These are phyloP conservation scores for Artemisia annua DNA, from an alignment of 129 eudicot species.

Conservation along the genomic window DNA sequence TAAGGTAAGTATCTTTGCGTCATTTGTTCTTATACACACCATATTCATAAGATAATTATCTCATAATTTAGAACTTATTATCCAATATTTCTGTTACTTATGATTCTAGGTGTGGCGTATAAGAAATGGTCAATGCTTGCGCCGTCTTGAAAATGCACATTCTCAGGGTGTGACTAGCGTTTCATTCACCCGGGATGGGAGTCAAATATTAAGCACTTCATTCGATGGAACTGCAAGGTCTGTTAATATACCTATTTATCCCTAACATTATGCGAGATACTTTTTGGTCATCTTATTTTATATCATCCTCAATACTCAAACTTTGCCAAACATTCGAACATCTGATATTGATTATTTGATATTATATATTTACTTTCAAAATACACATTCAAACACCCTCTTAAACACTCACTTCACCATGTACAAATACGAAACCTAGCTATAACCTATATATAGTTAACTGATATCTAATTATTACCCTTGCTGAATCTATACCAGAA, in stretches of 20 bases:
- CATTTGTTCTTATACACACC: background rate
- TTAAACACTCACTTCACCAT: background rate
- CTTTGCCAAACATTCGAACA: too few relatives aligned
- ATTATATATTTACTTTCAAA: too few relatives aligned
- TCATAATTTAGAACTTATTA: background rate
- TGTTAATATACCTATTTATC: background rate
- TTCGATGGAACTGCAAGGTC: conserved; percentile 97
- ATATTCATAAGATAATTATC: conserved; percentile 1
- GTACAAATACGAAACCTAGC: background rate
- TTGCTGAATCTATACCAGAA: conserved; percentile 35
- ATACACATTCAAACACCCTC: background rate
- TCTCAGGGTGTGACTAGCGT: conserved; percentile 93
- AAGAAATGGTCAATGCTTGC: conserved; percentile 95
- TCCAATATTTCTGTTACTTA: background rate
- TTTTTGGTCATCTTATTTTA: too few relatives aligned
- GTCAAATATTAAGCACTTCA: conserved; percentile 88
- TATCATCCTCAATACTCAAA: too few relatives aligned
- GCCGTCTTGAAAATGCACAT: conserved; percentile 95
- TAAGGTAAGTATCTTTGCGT: conserved; percentile 50
- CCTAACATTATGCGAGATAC: too few relatives aligned
- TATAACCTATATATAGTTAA: background rate
- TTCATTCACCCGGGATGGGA: conserved; percentile 89
- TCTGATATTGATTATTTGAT: too few relatives aligned
- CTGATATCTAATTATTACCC: background rate
- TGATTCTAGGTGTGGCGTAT: conserved; percentile 85